Conservation (phyloP, 371 early-diverging fungal genomes). For the Globomyces sp. region DNA sequence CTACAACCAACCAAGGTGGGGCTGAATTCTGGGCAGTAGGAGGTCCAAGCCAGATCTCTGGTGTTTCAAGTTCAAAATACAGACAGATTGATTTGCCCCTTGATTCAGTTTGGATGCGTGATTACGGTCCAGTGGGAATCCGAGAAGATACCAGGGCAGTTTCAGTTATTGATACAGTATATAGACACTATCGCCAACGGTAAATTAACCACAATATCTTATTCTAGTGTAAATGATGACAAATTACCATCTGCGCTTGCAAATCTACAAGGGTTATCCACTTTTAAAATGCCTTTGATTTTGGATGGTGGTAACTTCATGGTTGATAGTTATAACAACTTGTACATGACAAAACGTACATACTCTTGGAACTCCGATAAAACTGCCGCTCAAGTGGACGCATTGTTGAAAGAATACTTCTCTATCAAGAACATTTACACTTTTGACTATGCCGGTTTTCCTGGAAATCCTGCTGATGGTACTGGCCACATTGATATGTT, state of each 20-base stretch:
- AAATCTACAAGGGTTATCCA: not conserved
- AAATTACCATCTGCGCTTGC: not conserved
- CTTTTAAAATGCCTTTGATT: not conserved
- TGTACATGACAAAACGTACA: not conserved
- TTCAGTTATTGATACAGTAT: too few relatives aligned
- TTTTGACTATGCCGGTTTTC: not conserved
- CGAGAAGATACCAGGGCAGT: too few relatives aligned
- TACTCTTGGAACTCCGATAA: not conserved
- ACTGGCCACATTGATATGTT: constrained; percentile 1
- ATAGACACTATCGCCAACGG: too few relatives aligned
- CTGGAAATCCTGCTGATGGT: not conserved
- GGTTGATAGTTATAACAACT: not conserved
- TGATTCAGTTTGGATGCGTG: too few relatives aligned
- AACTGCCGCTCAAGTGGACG: not conserved
- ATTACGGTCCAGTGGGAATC: too few relatives aligned
- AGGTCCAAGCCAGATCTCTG: too few relatives aligned
- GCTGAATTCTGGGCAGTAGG: too few relatives aligned
- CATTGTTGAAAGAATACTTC: not conserved
- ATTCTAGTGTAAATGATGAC: not conserved
- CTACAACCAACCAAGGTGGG: too few relatives aligned
- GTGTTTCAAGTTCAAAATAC: too few relatives aligned
- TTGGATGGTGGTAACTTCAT: constrained; percentile 1
- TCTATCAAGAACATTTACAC: not conserved
- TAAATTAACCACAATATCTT: too few relatives aligned
- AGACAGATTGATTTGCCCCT: too few relatives aligned